Evolutionary conservation across 2,329 filamentous ascomycete genomes (phyloP).

Genomic region (Apiospora marii): DNA sequence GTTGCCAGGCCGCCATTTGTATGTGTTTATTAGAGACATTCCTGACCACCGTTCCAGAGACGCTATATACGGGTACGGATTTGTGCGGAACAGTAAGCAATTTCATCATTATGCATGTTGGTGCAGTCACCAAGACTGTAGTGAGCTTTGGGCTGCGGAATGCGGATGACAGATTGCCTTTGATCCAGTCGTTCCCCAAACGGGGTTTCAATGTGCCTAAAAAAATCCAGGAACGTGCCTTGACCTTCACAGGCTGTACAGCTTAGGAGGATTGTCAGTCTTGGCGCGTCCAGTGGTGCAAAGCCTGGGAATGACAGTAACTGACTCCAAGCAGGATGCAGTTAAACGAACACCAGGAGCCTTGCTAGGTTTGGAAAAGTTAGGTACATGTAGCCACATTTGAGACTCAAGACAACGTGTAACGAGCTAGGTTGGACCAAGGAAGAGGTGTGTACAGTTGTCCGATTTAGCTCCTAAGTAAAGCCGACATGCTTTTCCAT

Average conservation of each 20-base stretch:
- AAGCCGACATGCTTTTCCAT: conserved; percentile 16
- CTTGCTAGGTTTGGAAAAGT: not conserved
- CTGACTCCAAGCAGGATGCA: not conserved
- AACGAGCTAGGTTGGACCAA: conserved; percentile 18
- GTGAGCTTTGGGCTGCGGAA: not conserved
- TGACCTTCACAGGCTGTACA: not conserved
- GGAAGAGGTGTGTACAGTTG: conserved; percentile 14
- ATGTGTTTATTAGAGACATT: conserved; percentile 5
- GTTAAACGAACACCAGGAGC: not conserved
- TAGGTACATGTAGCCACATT: not conserved
- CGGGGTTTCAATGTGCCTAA: not conserved
- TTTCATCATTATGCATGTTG: conserved; percentile 3
- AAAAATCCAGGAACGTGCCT: not conserved
- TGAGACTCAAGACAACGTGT: conserved; percentile 17
- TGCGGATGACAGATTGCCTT: not conserved
- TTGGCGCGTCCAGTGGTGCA: conserved; percentile 4
- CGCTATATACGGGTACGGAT: not conserved
- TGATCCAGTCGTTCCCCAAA: not conserved
- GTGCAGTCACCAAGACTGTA: not conserved
- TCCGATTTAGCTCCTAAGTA: conserved; percentile 21
- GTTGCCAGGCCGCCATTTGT: not conserved
- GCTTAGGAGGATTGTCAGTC: not conserved
- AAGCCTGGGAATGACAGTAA: not conserved
- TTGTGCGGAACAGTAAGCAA: conserved; percentile 16
- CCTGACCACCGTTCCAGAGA: conserved; percentile 6